Base-by-base conservation (phyloP, 805 yeast genomes). In the Saccharomyces jurei region DNA sequence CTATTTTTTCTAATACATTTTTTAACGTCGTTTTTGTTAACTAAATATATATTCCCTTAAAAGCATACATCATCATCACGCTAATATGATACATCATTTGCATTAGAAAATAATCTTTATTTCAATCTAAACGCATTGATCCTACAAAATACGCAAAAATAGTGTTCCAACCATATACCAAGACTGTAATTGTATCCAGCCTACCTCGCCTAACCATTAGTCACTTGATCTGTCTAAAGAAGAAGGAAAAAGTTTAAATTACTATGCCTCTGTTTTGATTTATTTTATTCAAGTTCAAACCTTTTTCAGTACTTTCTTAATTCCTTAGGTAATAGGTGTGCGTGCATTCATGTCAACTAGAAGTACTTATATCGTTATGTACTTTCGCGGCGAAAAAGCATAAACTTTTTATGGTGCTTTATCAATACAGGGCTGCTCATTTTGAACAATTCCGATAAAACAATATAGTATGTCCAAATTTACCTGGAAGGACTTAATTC, bases 401-500 rank as follows among this genome's bases (percentile, higher is more conserved):
- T 36, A 36, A 3, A 36, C 44, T 3, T 17, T 17, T 13, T 31
- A 31, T 31, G 13, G 31, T 29, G 11, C 2, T 29, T 13, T 13
- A 13, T 4, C 6, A 31, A 14, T 14, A 11, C 25, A 36, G 22
- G 44, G 5, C 4, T n/a, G 9, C 26, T 32, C 6, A 22, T 44
- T 22, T 48, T 22, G 46, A 31, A 13, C 29, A 47, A 13, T 5
- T 9, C 26, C 14, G 46, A 41, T 41, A 17, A 17, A 14, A 30
- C n/a, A 28, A 29, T 27, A n/a, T 1, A n/a, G n/a, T 17, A 70
- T 64, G 66, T 79, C 87, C 0, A 56, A 58, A 41, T 84, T 73
- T 68, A 78, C 74, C 4, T 78, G 75, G 66, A 71, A 70, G 29
- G 79, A 86, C 58, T 66, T 87, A 2, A 55, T 70, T 9, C 78